Evolutionary conservation across 768 basidiomycete genomes (phyloP).

Genomic region (Panellus pusillus): DNA sequence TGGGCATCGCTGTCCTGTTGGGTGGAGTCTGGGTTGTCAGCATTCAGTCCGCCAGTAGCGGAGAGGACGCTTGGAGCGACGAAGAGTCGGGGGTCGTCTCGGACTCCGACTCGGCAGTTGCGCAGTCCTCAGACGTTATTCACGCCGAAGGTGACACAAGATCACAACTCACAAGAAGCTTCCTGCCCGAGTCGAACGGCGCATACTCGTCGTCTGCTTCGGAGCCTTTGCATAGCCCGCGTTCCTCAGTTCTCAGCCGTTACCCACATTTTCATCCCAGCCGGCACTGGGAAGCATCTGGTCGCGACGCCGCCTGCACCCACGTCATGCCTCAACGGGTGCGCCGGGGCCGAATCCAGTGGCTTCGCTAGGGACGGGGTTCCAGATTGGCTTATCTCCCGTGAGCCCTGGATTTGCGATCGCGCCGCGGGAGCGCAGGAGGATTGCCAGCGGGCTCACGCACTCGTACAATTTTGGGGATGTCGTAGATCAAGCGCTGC

Average conservation of each 20-base stretch:
- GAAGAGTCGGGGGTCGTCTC: slow-evolving; percentile 38
- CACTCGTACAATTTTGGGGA: slow-evolving; percentile 30
- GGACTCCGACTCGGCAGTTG: slow-evolving; percentile 25
- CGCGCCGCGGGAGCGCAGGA: slow-evolving; percentile 52
- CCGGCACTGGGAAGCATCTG: neutral
- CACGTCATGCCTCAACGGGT: slow-evolving; percentile 20
- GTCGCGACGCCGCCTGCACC: slow-evolving; percentile 22
- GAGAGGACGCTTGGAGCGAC: slow-evolving; percentile 49
- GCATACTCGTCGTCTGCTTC: neutral
- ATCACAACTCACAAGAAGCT: slow-evolving; percentile 8
- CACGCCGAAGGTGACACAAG: slow-evolving; percentile 5
- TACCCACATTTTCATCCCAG: slow-evolving; percentile 5
- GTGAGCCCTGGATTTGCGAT: slow-evolving; percentile 79
- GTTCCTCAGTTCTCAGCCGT: slow-evolving; percentile 12
- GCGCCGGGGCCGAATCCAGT: slow-evolving; percentile 39
- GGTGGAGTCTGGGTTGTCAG: slow-evolving; percentile 91
- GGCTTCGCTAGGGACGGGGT: slow-evolving; percentile 48
- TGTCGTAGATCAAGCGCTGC: slow-evolving; percentile 28
- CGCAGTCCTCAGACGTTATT: slow-evolving; percentile 5
- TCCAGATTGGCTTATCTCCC: slow-evolving; percentile 76
- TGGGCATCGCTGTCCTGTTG: slow-evolving; percentile 78
- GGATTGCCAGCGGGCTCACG: slow-evolving; percentile 40
- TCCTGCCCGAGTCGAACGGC: slow-evolving; percentile 15
- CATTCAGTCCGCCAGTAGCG: slow-evolving; percentile 57
- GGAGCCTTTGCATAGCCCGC: slow-evolving; percentile 10